A percentile compares a stretch with the other conserved stretches of the same genome.
Evolutionary conservation across 139 green algal species (phyloP).

Genomic region (Volvox africanus): DNA sequence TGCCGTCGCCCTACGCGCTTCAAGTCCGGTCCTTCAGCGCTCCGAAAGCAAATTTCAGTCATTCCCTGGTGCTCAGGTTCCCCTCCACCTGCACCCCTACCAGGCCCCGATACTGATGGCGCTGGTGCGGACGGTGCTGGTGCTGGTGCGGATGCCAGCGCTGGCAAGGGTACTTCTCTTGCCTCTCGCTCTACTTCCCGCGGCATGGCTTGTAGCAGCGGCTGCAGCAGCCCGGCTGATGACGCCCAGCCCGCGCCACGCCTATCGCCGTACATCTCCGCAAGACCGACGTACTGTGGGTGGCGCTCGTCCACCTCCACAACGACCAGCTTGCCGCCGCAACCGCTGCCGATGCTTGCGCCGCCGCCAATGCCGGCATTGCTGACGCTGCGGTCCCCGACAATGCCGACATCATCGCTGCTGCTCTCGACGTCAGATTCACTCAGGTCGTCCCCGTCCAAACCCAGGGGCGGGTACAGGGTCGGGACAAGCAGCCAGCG

Average conservation of each 20-base stretch:
- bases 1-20: neutral
- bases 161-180: neutral
- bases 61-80: neutral
- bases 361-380: too few species aligned
- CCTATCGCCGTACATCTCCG: neutral
- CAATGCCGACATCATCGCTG: neutral
- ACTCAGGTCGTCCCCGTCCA: neutral
- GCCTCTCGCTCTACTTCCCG: neutral
- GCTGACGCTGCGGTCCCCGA: neutral
- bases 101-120: neutral
- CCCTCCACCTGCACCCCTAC: neutral
- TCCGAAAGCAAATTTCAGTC: too few species aligned
- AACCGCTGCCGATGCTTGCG: neutral
- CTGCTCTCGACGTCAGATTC: neutral
- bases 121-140: neutral
- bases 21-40: neutral
- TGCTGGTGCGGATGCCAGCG: neutral
- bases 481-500: constrained; percentile 14
- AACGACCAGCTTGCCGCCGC: neutral
- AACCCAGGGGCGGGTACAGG: constrained; percentile 12
- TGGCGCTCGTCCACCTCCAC: constrained; percentile 35
- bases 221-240: neutral
- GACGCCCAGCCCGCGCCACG: neutral
- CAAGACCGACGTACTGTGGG: constrained; percentile 3
- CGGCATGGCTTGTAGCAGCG: neutral